phyloP scores from a whole-genome alignment of 2,329 filamentous ascomycete genomes.

The Diaporthe citrichinensis region DNA sequence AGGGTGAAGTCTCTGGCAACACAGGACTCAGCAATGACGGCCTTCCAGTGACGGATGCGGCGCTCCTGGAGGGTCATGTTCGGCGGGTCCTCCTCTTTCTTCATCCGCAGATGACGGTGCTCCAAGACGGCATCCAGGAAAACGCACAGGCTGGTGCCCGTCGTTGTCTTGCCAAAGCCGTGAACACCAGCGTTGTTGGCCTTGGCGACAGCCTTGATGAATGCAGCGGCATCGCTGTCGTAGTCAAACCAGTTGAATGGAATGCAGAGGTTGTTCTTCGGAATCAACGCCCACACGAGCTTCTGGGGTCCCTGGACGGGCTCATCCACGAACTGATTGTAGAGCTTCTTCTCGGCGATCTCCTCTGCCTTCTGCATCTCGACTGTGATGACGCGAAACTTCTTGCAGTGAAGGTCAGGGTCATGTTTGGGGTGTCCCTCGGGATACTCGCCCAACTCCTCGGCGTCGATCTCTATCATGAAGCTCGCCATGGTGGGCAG shows the following conservation, averaged over 20 bases:
- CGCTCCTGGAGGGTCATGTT: background rate
- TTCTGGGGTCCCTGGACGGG: background rate
- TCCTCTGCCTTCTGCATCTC: background rate
- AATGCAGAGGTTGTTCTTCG: background rate
- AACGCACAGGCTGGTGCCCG: background rate
- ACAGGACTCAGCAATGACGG: background rate
- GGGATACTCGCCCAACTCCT: background rate
- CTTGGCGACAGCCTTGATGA: background rate
- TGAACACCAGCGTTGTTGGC: background rate
- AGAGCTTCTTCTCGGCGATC: background rate
- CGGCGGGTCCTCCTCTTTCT: background rate
- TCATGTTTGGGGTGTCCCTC: background rate
- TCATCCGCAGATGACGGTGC: background rate
- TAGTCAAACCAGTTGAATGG: constrained; percentile 4
- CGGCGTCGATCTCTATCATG: background rate
- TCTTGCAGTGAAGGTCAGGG: background rate
- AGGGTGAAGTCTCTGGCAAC: background rate
- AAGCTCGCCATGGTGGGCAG: background rate
- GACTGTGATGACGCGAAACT: background rate
- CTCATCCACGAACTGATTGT: background rate
- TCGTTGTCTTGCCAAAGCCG: background rate
- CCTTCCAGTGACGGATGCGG: background rate
- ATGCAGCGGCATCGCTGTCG: background rate
- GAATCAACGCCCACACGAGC: background rate
- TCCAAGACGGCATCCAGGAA: background rate